These are phyloP conservation scores for Colletotrichum euphorbiae DNA, from an alignment of 2,329 filamentous ascomycete species.

Conservation along the genomic window DNA sequence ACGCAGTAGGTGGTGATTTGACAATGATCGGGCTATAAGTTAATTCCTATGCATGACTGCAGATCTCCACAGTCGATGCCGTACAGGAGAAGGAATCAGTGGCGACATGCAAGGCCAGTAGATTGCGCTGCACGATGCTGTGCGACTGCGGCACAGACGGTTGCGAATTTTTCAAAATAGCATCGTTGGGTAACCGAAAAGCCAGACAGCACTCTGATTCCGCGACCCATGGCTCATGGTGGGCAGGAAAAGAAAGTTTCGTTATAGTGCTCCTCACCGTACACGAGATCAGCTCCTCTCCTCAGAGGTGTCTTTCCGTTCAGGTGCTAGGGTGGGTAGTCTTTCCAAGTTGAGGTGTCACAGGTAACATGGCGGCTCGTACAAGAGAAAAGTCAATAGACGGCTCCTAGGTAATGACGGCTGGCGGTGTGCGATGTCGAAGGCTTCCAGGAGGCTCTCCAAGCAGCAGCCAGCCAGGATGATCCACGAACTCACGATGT, in stretches of 20 bases:
- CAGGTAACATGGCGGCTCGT: slow-evolving; percentile 30
- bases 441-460: slow-evolving; percentile 21
- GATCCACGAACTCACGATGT: slow-evolving; percentile 26
- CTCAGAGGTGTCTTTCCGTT: background rate
- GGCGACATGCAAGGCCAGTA: slow-evolving; percentile 19
- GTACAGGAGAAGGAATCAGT: slow-evolving; percentile 11
- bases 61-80: slow-evolving; percentile 9
- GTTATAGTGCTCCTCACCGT: background rate
- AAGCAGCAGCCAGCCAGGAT: slow-evolving; percentile 22
- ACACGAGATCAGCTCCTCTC: slow-evolving; percentile 18
- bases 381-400: slow-evolving; percentile 29
- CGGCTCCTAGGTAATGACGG: background rate
- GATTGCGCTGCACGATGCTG: slow-evolving; percentile 19
- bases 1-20: slow-evolving; percentile 2
- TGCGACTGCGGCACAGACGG: slow-evolving; percentile 22
- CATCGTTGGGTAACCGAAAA: slow-evolving; percentile 12
- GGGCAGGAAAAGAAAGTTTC: background rate
- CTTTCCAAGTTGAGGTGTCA: slow-evolving; percentile 15
- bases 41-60: slow-evolving; percentile 25
- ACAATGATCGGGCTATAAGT: slow-evolving; percentile 15
- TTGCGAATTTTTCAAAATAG: slow-evolving; percentile 21
- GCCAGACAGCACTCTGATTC: slow-evolving; percentile 1
- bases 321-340: background rate
- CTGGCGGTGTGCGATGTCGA: background rate
- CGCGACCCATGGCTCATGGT: background rate